These are phyloP conservation scores for Penicillium brevicompactum DNA, from an alignment of 2,329 filamentous ascomycete genomes.

Conservation along the genomic window DNA sequence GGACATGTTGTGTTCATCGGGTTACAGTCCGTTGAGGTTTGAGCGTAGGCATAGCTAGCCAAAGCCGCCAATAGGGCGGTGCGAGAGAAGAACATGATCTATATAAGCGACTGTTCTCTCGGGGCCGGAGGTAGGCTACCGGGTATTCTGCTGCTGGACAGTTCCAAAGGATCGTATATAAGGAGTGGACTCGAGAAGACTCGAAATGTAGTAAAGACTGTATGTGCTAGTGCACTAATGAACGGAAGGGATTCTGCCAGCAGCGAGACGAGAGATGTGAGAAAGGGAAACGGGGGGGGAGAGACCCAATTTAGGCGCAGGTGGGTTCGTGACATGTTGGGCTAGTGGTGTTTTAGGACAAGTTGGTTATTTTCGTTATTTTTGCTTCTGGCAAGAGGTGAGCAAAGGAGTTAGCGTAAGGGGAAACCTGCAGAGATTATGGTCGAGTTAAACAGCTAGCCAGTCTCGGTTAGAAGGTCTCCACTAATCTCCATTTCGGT, in stretches of 20 bases:
- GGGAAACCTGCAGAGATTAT: constrained; percentile 19
- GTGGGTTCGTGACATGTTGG: constrained; percentile 15
- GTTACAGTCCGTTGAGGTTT: constrained; percentile 77
- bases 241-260: constrained; percentile 20
- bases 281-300: constrained; percentile 9
- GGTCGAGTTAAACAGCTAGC: constrained; percentile 9
- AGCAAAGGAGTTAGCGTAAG: constrained; percentile 11
- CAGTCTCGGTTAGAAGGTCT: constrained; percentile 2
- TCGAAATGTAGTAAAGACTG: constrained; percentile 30
- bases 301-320: constrained; percentile 8
- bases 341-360: constrained; percentile 14
- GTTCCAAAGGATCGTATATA: neutral
- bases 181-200: constrained; percentile 23
- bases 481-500: neutral
- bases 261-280: constrained; percentile 12
- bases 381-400: constrained; percentile 3
- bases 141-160: neutral
- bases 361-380: constrained; percentile 5
- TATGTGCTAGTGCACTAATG: constrained; percentile 34
- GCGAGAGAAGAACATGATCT: constrained; percentile 30
- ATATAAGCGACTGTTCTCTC: neutral
- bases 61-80: constrained; percentile 32
- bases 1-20: constrained; percentile 73
- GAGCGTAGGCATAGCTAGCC: constrained; percentile 53
- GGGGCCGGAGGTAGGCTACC: neutral